phyloP scores from a whole-genome alignment of 1,139 yeast genomes.

The Protomyces inundatus region DNA sequence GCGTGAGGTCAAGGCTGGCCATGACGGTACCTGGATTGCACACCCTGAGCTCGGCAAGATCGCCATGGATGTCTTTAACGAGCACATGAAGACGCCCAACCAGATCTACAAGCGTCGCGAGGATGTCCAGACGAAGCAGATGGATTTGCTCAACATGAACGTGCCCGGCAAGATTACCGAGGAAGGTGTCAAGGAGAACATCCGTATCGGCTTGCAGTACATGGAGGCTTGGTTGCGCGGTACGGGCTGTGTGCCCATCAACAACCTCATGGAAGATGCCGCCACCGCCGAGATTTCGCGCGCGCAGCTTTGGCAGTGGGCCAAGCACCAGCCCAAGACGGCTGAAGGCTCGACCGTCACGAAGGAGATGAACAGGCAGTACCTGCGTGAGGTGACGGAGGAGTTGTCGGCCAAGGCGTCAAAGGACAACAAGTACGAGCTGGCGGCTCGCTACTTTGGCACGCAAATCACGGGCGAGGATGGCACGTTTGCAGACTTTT shows the following conservation, averaged over 20 bases:
- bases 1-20: constrained; percentile 69
- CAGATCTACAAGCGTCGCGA: constrained; percentile 60
- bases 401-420: constrained; percentile 55
- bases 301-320: constrained; percentile 81
- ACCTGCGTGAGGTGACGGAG: constrained; percentile 58
- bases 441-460: constrained; percentile 55
- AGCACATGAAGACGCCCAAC: constrained; percentile 79
- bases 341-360: constrained; percentile 56
- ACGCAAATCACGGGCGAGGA: constrained; percentile 64
- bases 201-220: constrained; percentile 67
- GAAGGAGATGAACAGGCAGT: constrained; percentile 51
- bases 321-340: constrained; percentile 63
- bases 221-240: constrained; percentile 83
- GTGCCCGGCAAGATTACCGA: constrained; percentile 68
- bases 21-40: constrained; percentile 81
- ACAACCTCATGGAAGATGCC: constrained; percentile 80
- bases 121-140: constrained; percentile 50
- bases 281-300: constrained; percentile 85
- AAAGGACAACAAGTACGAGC: constrained; percentile 49
- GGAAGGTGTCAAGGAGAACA: constrained; percentile 65
- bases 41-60: constrained; percentile 73
- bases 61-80: constrained; percentile 70
- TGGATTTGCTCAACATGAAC: constrained; percentile 64
- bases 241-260: constrained; percentile 75
- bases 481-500: constrained; percentile 53